Evolutionary conservation across 2,329 filamentous ascomycete genomes (phyloP).

Genomic region (Epichloe sylvatica): DNA sequence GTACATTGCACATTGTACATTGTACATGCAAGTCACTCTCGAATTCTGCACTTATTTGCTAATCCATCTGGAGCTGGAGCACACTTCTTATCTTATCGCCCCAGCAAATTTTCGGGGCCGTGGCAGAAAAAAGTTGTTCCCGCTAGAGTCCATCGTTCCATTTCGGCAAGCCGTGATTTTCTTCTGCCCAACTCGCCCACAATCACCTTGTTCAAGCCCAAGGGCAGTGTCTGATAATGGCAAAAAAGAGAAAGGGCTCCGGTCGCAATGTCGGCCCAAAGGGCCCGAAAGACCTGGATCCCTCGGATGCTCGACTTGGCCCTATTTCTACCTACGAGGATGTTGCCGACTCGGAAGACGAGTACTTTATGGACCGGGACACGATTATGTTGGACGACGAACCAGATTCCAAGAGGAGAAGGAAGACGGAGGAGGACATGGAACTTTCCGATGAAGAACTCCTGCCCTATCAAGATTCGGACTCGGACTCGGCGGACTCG

Average conservation of each 20-base stretch:
- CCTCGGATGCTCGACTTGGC: slow-evolving; percentile 47
- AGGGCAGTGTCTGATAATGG: slow-evolving; percentile 31
- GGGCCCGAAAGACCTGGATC: slow-evolving; percentile 41
- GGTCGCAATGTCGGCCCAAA: slow-evolving; percentile 29
- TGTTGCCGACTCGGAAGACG: slow-evolving; percentile 86
- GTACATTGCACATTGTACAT: too few species aligned
- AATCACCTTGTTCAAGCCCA: neutral
- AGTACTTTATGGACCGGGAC: slow-evolving; percentile 79
- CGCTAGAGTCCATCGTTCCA: too few species aligned
- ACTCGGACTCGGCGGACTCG: slow-evolving; percentile 23
- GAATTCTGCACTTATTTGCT: too few species aligned
- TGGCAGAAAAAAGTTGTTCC: too few species aligned
- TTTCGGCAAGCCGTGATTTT: too few species aligned
- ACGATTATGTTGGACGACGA: slow-evolving; percentile 74
- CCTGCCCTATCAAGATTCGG: slow-evolving; percentile 33
- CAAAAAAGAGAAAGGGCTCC: slow-evolving; percentile 57
- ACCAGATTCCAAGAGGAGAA: slow-evolving; percentile 62
- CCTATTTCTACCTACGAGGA: slow-evolving; percentile 57
- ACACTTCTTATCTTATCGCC: too few species aligned
- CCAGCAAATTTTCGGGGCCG: too few species aligned
- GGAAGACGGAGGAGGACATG: slow-evolving; percentile 56
- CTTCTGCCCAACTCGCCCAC: neutral
- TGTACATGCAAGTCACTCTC: too few species aligned
- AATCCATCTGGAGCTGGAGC: too few species aligned
- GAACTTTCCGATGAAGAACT: slow-evolving; percentile 51